Evolutionary conservation across 352 stramenopile species (phyloP).

Genomic region (Globisporangium barbulae): DNA sequence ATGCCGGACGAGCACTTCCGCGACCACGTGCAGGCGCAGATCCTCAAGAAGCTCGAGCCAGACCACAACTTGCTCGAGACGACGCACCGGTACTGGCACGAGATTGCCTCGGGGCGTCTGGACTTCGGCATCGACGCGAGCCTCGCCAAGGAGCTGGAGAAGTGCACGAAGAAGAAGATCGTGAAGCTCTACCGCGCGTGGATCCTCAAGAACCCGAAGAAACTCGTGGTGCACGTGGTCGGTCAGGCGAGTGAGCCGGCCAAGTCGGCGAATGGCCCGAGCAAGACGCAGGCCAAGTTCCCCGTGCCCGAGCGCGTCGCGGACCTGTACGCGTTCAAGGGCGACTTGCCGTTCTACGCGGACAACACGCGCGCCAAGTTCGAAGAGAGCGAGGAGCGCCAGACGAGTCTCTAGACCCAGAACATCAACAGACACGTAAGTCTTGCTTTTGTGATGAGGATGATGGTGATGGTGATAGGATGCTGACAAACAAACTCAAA

Average conservation of each 20-base stretch:
- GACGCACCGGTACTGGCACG: constrained; percentile 77
- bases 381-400: constrained; percentile 5
- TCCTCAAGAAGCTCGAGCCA: constrained; percentile 75
- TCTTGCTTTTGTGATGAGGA: background rate
- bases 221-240: constrained; percentile 66
- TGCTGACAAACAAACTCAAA: too few species aligned
- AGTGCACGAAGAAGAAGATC: constrained; percentile 63
- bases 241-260: constrained; percentile 42
- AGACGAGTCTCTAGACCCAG: constrained; percentile 16
- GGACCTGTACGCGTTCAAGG: constrained; percentile 69
- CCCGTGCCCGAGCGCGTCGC: constrained; percentile 33
- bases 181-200: constrained; percentile 54
- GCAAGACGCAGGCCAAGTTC: constrained; percentile 19
- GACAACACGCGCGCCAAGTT: constrained; percentile 32
- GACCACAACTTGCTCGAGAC: constrained; percentile 81
- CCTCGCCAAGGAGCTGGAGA: constrained; percentile 69
- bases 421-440: background rate
- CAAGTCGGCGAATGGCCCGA: constrained; percentile 29
- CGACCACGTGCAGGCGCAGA: constrained; percentile 78
- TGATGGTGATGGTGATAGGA: too few species aligned
- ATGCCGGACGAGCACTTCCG: constrained; percentile 73
- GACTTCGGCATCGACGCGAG: constrained; percentile 72
- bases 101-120: constrained; percentile 69
- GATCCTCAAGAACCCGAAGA: constrained; percentile 62
- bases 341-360: constrained; percentile 47